Conservation (phyloP, 2,329 filamentous ascomycete species). For the Xylariaceae sp. region DNA sequence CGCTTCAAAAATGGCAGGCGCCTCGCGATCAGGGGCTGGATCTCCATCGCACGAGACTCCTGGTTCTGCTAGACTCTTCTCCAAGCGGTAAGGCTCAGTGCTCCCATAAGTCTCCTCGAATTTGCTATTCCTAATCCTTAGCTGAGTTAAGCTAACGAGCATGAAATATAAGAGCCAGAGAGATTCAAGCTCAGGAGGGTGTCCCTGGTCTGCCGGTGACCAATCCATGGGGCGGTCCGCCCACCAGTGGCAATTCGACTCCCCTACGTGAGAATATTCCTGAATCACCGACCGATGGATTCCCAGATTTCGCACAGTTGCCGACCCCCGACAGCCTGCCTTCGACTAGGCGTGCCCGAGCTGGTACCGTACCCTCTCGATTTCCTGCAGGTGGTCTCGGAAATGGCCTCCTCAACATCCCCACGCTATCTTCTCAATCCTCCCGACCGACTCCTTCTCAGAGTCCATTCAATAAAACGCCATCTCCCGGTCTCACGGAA, state of each 20-base stretch:
- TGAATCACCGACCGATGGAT: slow-evolving; percentile 94
- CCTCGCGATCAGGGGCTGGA: slow-evolving; percentile 81
- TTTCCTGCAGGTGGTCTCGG: slow-evolving; percentile 79
- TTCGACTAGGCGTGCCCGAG: slow-evolving; percentile 79
- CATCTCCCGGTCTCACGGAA: slow-evolving; percentile 60
- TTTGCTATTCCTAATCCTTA: slow-evolving; percentile 21
- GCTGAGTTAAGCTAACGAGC: slow-evolving; percentile 27
- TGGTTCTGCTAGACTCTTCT: slow-evolving; percentile 76
- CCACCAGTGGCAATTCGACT: slow-evolving; percentile 94
- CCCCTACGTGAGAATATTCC: slow-evolving; percentile 96
- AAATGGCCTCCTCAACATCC: slow-evolving; percentile 62
- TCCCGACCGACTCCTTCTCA: slow-evolving; percentile 85
- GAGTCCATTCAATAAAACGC: slow-evolving; percentile 83
- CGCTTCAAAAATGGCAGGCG: slow-evolving; percentile 63
- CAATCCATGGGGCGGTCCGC: slow-evolving; percentile 88
- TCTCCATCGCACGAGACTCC: slow-evolving; percentile 93
- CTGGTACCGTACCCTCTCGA: slow-evolving; percentile 93
- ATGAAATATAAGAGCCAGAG: slow-evolving; percentile 70
- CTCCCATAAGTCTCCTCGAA: not conserved
- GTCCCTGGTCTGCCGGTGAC: slow-evolving; percentile 68
- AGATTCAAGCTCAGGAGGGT: slow-evolving; percentile 97
- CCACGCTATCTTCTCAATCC: slow-evolving; percentile 72
- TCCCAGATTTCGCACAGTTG: slow-evolving; percentile 83
- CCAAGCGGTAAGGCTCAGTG: slow-evolving; percentile 78
- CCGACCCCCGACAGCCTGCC: slow-evolving; percentile 70